A percentile compares a stretch with the other conserved stretches of the same genome.
phyloP scores from a whole-genome alignment of 139 green algal species.

The Choricystis sp. region DNA sequence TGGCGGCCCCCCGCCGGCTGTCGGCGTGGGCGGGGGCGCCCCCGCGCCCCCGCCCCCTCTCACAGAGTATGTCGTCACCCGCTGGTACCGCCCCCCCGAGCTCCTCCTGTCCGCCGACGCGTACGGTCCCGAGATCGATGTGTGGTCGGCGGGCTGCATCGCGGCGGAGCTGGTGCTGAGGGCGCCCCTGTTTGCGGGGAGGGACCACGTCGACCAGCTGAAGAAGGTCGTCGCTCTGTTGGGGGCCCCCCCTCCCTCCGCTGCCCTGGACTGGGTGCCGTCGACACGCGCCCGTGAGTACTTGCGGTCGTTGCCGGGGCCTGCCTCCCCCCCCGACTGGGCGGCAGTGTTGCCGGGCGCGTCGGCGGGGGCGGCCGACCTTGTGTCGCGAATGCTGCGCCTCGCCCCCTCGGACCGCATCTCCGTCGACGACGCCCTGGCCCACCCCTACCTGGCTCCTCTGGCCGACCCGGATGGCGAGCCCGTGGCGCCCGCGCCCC shows the following conservation, averaged over 20 bases:
- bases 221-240: slow-evolving; percentile 79
- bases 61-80: slow-evolving; percentile 93
- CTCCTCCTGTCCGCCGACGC: slow-evolving; percentile 75
- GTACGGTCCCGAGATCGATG: slow-evolving; percentile 61
- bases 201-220: slow-evolving; percentile 90
- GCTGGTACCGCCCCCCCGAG: slow-evolving; percentile 91
- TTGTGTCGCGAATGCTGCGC: slow-evolving; percentile 80
- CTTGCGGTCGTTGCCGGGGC: slow-evolving; percentile 52
- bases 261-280: slow-evolving; percentile 80
- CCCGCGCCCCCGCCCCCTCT: slow-evolving; percentile 68
- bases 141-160: slow-evolving; percentile 81
- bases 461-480: slow-evolving; percentile 54
- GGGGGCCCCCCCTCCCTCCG: slow-evolving; percentile 44
- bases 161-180: slow-evolving; percentile 77
- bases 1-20: too few relatives aligned
- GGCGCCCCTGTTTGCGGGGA: slow-evolving; percentile 70
- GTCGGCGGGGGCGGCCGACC: slow-evolving; percentile 52
- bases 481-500: slow-evolving; percentile 42
- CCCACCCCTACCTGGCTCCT: slow-evolving; percentile 69
- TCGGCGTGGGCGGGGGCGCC: slow-evolving; percentile 6
- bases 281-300: slow-evolving; percentile 62
- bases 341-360: slow-evolving; percentile 53
- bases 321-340: slow-evolving; percentile 23
- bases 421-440: slow-evolving; percentile 61
- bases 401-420: slow-evolving; percentile 79